These are phyloP conservation scores for Viridothelium virens DNA, from an alignment of 495 filamentous ascomycete genomes.

Conservation along the genomic window DNA sequence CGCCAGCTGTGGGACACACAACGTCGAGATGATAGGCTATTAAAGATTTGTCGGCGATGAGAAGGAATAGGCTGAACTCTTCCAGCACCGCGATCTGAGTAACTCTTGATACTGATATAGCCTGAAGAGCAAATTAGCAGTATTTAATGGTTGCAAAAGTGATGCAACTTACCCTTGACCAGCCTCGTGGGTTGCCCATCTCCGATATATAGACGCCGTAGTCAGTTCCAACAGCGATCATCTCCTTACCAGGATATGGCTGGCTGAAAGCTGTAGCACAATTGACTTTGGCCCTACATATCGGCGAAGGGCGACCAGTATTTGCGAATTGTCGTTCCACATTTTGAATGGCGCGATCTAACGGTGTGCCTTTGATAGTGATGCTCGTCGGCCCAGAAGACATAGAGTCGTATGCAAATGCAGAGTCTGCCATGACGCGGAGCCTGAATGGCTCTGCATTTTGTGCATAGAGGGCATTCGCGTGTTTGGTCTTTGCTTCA, in stretches of 20 bases:
- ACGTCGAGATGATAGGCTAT: constrained; percentile 93
- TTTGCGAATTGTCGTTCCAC: constrained; percentile 67
- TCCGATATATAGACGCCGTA: constrained; percentile 86
- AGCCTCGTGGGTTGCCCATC: constrained; percentile 76
- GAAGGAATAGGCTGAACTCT: constrained; percentile 84
- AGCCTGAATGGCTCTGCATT: constrained; percentile 95
- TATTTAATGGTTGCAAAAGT: constrained; percentile 13
- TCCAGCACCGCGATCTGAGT: constrained; percentile 93
- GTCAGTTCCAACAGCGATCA: constrained; percentile 94
- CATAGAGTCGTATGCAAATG: constrained; percentile 75
- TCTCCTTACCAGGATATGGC: constrained; percentile 62
- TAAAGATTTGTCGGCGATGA: constrained; percentile 83
- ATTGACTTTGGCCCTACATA: constrained; percentile 79
- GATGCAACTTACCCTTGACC: constrained; percentile 61
- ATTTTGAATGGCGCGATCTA: constrained; percentile 83
- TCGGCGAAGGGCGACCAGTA: constrained; percentile 58
- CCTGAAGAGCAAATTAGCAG: constrained; percentile 40
- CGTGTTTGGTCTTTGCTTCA: constrained; percentile 88
- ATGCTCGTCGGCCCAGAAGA: constrained; percentile 46
- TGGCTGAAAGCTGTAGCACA: constrained; percentile 84
- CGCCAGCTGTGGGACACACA: constrained; percentile 65
- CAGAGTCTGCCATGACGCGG: constrained; percentile 82
- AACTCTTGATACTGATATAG: constrained; percentile 65
- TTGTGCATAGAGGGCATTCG: constrained; percentile 76
- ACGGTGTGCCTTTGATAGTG: constrained; percentile 75